A percentile compares a stretch with the other conserved stretches of the same genome.
These are phyloP conservation scores for Corchorus olitorius DNA, from an alignment of 345 rosid genomes.

Conservation along the genomic window DNA sequence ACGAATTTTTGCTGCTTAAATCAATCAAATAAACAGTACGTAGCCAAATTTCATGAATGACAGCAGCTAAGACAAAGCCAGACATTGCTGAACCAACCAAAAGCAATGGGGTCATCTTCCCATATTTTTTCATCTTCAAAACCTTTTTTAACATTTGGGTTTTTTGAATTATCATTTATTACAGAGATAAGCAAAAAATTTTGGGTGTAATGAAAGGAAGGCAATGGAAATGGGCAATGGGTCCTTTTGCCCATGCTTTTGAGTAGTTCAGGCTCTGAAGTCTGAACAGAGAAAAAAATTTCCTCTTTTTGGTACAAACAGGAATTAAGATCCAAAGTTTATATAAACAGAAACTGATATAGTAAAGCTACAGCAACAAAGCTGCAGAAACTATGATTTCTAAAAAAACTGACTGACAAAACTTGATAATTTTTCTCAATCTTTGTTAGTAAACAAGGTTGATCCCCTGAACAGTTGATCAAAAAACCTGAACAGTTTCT, in stretches of 20 bases:
- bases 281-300: neutral
- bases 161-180: too few relatives aligned
- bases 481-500: neutral
- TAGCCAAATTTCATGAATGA: conserved; percentile 15
- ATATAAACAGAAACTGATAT: neutral
- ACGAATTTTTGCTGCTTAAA: conserved; percentile 16
- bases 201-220: too few relatives aligned
- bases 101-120: neutral
- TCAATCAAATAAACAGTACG: conserved; percentile 24
- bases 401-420: neutral
- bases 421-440: neutral
- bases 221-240: neutral
- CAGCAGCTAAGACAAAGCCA: neutral
- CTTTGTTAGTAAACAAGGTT: neutral
- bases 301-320: neutral
- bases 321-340: neutral
- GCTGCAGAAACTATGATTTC: neutral
- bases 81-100: neutral
- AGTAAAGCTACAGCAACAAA: conserved; percentile 1
- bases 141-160: too few relatives aligned
- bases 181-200: too few relatives aligned
- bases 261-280: neutral
- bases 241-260: neutral
- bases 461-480: neutral
- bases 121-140: too few relatives aligned